phyloP scores from a whole-genome alignment of 2,329 filamentous ascomycete species.

The Hymenoscyphus infarciens region DNA sequence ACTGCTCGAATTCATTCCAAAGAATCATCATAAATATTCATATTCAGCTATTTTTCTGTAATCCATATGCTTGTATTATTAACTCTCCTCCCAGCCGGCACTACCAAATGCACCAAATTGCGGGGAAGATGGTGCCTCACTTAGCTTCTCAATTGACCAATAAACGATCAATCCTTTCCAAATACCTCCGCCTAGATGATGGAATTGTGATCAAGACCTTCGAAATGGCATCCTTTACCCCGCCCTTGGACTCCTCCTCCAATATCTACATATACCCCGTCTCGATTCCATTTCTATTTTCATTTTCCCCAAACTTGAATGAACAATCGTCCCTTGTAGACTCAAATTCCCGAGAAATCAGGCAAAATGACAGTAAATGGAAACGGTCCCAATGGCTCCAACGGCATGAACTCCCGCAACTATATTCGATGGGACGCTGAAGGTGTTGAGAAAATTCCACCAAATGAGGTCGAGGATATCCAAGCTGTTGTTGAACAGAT shows the following conservation, averaged over 20 bases:
- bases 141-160: not conserved
- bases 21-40: not conserved
- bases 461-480: conserved; percentile 42
- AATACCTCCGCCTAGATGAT: too few species aligned
- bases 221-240: too few species aligned
- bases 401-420: conserved; percentile 22
- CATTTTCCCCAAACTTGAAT: too few species aligned
- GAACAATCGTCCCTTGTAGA: not conserved
- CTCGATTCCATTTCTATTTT: too few species aligned
- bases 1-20: not conserved
- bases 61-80: too few species aligned
- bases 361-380: conserved; percentile 12
- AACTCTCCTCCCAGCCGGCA: too few species aligned
- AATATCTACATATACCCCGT: too few species aligned
- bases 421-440: conserved; percentile 42
- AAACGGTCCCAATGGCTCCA: not conserved
- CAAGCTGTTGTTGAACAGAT: conserved; percentile 40
- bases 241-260: too few species aligned
- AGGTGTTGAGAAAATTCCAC: conserved; percentile 40
- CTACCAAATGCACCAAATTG: not conserved
- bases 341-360: conserved; percentile 6
- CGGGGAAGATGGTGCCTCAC: not conserved
- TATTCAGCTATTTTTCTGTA: not conserved
- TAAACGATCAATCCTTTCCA: not conserved
- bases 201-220: too few species aligned